Evolutionary conservation across 2,329 filamentous ascomycete species (phyloP).

Genomic region (Sporothrix brunneoviolacea): DNA sequence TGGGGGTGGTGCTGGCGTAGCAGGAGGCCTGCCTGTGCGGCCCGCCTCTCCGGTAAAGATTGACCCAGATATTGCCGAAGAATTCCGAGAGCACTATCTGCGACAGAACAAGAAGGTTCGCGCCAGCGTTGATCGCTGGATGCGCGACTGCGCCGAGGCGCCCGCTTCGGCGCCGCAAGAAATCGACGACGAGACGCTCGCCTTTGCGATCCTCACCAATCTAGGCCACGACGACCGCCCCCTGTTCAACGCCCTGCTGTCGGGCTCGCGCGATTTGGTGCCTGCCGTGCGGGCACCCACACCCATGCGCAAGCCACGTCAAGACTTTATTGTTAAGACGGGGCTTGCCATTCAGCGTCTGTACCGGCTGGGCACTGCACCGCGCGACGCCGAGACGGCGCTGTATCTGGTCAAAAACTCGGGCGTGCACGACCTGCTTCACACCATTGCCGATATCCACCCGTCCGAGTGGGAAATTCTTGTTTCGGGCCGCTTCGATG

Average conservation of each 20-base stretch:
- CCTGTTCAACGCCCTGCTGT: slow-evolving; percentile 74
- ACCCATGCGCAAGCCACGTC: slow-evolving; percentile 57
- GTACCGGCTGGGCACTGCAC: slow-evolving; percentile 65
- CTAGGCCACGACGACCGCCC: slow-evolving; percentile 69
- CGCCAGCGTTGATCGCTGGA: slow-evolving; percentile 84
- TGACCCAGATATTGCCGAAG: slow-evolving; percentile 88
- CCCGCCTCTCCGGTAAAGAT: slow-evolving; percentile 63
- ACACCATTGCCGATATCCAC: slow-evolving; percentile 81
- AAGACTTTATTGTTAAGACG: slow-evolving; percentile 67
- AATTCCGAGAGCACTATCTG: slow-evolving; percentile 87
- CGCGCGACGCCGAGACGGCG: slow-evolving; percentile 78
- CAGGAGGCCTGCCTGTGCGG: slow-evolving; percentile 36
- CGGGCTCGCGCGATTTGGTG: slow-evolving; percentile 50
- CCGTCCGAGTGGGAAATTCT: slow-evolving; percentile 95
- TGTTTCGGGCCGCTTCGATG: slow-evolving; percentile 87
- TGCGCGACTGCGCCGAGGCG: slow-evolving; percentile 69
- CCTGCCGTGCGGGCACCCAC: slow-evolving; percentile 60
- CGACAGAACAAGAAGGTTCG: slow-evolving; percentile 89
- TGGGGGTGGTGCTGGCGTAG: slow-evolving; percentile 10
- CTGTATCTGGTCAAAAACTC: slow-evolving; percentile 82
- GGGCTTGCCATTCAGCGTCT: slow-evolving; percentile 75
- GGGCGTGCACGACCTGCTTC: slow-evolving; percentile 74
- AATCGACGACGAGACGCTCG: slow-evolving; percentile 87
- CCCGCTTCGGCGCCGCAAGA: slow-evolving; percentile 74
- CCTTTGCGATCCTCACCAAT: slow-evolving; percentile 88